Conservation (phyloP, 768 basidiomycete species). For the Strobilomyces echinocephalus region DNA sequence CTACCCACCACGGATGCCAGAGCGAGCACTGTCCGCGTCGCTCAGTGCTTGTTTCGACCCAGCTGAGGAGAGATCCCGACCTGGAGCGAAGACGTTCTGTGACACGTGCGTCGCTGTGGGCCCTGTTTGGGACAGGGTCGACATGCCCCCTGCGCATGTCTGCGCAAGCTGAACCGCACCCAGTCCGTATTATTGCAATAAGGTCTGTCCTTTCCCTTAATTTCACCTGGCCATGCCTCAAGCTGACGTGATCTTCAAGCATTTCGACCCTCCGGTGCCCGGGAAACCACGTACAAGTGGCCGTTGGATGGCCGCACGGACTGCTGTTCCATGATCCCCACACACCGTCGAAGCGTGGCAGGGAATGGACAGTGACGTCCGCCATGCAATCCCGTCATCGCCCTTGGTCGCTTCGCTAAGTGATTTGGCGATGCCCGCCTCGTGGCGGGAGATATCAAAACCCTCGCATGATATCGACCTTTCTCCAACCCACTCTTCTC, state of each 20-base stretch:
- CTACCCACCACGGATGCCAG: neutral
- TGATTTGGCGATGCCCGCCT: conserved; percentile 28
- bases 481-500: conserved; percentile 10
- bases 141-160: conserved; percentile 27
- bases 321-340: conserved; percentile 18
- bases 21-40: neutral
- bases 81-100: no score
- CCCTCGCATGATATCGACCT: conserved; percentile 9
- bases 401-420: conserved; percentile 26
- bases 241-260: conserved; percentile 25
- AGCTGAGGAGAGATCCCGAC: neutral
- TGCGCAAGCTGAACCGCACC: conserved; percentile 16
- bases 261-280: conserved; percentile 21
- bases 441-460: conserved; percentile 29
- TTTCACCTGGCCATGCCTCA: conserved; percentile 13
- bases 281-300: conserved; percentile 24
- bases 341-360: conserved; percentile 27
- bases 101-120: conserved; percentile 11
- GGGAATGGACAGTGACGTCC: conserved; percentile 24
- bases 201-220: conserved; percentile 22
- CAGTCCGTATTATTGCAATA: conserved; percentile 9
- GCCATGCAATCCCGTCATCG: conserved; percentile 22
- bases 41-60: neutral
- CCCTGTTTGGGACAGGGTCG: conserved; percentile 2
- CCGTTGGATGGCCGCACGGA: conserved; percentile 12